phyloP scores from a whole-genome alignment of 2,329 filamentous ascomycete species.

The Amphichorda felina region DNA sequence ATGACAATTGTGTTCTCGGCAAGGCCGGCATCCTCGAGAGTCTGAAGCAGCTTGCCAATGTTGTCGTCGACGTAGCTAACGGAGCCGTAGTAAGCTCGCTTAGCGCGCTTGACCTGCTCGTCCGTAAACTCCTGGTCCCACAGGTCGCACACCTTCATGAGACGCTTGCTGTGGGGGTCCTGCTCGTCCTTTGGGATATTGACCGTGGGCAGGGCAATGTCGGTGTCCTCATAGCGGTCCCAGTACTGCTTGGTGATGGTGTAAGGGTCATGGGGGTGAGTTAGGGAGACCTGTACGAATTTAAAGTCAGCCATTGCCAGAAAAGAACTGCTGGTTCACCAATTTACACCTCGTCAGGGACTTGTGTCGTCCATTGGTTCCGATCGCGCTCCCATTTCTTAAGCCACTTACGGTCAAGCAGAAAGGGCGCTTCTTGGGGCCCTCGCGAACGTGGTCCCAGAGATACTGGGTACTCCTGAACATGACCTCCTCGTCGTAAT shows the following conservation, averaged over 20 bases:
- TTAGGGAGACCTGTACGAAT: conserved; percentile 61
- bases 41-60: conserved; percentile 69
- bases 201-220: conserved; percentile 73
- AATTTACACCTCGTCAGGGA: not conserved
- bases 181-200: conserved; percentile 69
- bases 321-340: not conserved
- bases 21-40: conserved; percentile 67
- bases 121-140: conserved; percentile 75
- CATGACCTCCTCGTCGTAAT: conserved; percentile 95
- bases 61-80: conserved; percentile 92
- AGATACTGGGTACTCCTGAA: conserved; percentile 82
- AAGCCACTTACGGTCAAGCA: conserved; percentile 61
- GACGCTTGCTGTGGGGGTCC: conserved; percentile 76
- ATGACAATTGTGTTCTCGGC: conserved; percentile 82
- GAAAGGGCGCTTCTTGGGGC: conserved; percentile 63
- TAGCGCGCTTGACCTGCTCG: conserved; percentile 75
- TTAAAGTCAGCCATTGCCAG: not conserved
- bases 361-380: too few relatives aligned
- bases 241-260: conserved; percentile 90
- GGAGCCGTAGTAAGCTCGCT: conserved; percentile 83
- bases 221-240: conserved; percentile 81
- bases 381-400: too few relatives aligned
- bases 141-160: conserved; percentile 78
- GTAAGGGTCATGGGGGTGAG: conserved; percentile 90
- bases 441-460: conserved; percentile 80